Base-by-base conservation (phyloP, 1,284 basidiomycete species). In the Apiotrichum akiyoshidainum region DNA sequence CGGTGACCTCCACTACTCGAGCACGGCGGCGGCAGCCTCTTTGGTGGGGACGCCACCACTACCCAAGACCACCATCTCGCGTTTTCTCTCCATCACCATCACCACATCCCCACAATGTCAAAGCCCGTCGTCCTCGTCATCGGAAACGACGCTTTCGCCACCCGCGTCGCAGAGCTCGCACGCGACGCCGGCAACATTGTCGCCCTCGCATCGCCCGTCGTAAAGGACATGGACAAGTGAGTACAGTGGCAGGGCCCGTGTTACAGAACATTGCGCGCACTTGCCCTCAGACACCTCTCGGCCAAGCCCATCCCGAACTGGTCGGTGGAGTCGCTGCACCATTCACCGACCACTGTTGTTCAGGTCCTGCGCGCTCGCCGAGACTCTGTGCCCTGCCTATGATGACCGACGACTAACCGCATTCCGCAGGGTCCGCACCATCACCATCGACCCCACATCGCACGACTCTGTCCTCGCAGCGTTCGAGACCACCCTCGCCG, bases 401-500 rank as follows among this genome's bases (percentile, higher is more conserved):
- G n/a, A n/a, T n/a, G n/a, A n/a, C n/a, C n/a, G 26, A 31, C 26
- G 26, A 31, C 26, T 31, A 31, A 31, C 26, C 26, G 7, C 26
- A 39, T 19, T 39, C 47, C n/a, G 17, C 51, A 52, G 45, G 34
- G 13, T 54, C 17, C 10, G 19, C 17, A 35, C 46, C 13, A 19
- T 37, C 33, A 13, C 8, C 14, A 35, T 13, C 17, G 51, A 49
- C 40, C 46, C 35, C 6, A 7, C 37, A 1, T 41, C 40, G 26
- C 41, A 49, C 46, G 47, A 44, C 46, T 42, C 54, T 11, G 31
- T 55, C 39, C 12, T n/a, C 17, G 31, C 39, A 22, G 37, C 53
- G 14, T 47, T 40, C 26, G 21, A 46, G 39, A 16, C 17, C 11
- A 33, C 22, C 14, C 14, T 46, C 37, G 22, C 9, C 16, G 31